Evolutionary conservation across 805 yeast genomes (phyloP).

Genomic region (Wilhelminamyces savonicus): DNA sequence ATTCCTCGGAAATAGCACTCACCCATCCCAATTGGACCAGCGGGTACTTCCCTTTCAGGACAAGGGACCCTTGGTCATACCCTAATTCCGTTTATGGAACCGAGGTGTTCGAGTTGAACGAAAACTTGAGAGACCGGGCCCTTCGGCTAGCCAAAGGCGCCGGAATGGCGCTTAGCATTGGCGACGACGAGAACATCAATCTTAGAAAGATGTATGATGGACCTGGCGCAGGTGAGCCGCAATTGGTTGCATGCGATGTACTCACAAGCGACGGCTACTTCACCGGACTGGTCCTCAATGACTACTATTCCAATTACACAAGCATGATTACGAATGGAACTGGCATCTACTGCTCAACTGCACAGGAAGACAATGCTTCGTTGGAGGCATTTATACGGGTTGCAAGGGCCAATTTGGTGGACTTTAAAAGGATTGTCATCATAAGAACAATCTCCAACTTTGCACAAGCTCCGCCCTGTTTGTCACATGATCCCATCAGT

Average conservation of each 20-base stretch:
- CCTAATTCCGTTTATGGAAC: slow-evolving; percentile 1
- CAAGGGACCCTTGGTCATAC: neutral
- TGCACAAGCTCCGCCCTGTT: neutral
- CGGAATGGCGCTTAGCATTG: neutral
- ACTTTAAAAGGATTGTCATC: neutral
- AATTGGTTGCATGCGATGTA: neutral
- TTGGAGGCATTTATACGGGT: neutral
- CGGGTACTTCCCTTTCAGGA: neutral
- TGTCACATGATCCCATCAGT: neutral
- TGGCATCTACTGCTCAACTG: neutral
- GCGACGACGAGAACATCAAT: neutral
- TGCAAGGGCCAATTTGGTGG: neutral
- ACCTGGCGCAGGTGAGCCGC: neutral
- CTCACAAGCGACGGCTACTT: neutral
- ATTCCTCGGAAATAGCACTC: neutral
- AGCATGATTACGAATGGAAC: neutral
- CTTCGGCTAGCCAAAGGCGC: neutral
- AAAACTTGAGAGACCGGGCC: neutral
- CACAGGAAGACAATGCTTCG: neutral
- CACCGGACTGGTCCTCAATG: neutral
- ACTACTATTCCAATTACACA: neutral
- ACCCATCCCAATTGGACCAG: neutral
- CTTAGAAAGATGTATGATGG: neutral
- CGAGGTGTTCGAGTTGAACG: slow-evolving; percentile 1
- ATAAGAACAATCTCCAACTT: neutral